Evolutionary conservation across 768 basidiomycete species (phyloP).

Genomic region (Lactarius tabidus): DNA sequence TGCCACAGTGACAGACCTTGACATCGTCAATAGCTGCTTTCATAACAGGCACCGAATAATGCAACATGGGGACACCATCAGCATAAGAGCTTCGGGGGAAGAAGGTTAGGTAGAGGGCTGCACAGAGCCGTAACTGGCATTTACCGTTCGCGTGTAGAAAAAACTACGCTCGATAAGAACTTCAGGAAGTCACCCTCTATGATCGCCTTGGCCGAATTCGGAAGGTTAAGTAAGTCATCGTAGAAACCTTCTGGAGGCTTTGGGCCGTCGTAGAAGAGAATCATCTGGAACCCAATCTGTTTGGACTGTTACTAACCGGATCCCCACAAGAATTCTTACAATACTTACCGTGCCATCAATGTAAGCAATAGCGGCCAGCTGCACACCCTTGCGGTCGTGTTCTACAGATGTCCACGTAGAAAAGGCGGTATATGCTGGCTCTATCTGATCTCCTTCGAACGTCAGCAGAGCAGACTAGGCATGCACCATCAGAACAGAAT

Average conservation of each 20-base stretch:
- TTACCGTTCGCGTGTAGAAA: neutral
- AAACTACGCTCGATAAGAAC: neutral
- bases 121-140: neutral
- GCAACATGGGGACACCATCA: neutral
- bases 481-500: neutral
- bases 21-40: conserved; percentile 44
- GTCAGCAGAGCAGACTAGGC: neutral
- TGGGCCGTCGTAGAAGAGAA: conserved; percentile 60
- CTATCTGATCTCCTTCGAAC: neutral
- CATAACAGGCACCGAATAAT: conserved; percentile 23
- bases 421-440: neutral
- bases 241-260: conserved; percentile 46
- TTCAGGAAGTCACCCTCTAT: conserved; percentile 39
- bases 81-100: neutral
- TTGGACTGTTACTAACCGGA: conserved; percentile 30
- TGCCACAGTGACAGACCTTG: conserved; percentile 29
- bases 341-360: conserved; percentile 18
- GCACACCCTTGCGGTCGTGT: neutral
- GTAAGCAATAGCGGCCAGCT: neutral
- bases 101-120: neutral
- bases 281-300: conserved; percentile 43
- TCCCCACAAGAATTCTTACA: neutral
- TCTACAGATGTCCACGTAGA: neutral
- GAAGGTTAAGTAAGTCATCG: conserved; percentile 48
- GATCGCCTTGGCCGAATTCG: conserved; percentile 20